Conservation (phyloP, 805 yeast species). For the Grigorovia jiainica region DNA sequence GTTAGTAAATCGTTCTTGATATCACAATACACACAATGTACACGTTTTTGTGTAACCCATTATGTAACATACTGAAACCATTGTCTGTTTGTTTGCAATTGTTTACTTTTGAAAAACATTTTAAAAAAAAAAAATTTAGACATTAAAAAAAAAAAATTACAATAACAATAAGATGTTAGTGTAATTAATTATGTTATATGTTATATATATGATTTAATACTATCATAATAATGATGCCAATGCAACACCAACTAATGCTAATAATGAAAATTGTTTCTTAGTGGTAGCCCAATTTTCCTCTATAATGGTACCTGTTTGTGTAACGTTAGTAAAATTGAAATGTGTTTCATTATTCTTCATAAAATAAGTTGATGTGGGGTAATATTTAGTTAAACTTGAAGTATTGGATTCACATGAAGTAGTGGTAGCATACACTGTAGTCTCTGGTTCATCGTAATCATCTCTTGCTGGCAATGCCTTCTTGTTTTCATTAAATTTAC, state of each 20-base stretch:
- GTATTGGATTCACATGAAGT: not conserved
- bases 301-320: not conserved
- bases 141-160: not conserved
- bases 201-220: not conserved
- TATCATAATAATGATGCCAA: not conserved
- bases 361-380: not conserved
- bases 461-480: too few relatives aligned
- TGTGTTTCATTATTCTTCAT: not conserved
- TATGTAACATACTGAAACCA: not conserved
- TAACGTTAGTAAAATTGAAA: not conserved
- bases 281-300: not conserved
- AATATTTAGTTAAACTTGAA: not conserved
- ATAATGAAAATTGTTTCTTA: not conserved
- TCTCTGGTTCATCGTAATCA: too few relatives aligned
- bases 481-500: not conserved
- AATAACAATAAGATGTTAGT: too few relatives aligned
- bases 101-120: not conserved
- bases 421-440: not conserved
- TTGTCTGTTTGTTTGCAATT: not conserved
- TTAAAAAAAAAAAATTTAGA: not conserved
- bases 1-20: too few relatives aligned
- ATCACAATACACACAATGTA: too few relatives aligned
- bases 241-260: not conserved
- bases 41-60: too few relatives aligned
- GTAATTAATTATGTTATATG: not conserved